Base-by-base conservation (phyloP, 1,284 basidiomycete genomes). In the Baeospora myosura region DNA sequence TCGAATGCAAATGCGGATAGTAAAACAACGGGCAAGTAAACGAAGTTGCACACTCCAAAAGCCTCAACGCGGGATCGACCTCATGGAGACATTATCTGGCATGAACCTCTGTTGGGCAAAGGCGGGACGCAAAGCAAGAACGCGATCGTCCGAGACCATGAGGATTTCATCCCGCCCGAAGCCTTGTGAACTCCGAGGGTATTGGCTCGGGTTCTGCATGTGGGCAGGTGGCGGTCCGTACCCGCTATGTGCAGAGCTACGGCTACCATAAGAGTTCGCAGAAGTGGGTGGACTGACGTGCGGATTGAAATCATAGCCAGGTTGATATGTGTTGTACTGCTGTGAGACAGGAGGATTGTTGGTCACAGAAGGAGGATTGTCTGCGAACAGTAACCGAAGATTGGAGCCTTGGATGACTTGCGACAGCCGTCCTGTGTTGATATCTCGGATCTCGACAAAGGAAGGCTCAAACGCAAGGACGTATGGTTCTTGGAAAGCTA, bases 391-490 rank as follows among this genome's bases (percentile, higher is more conserved):
- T 44, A 93, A 78, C 10, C 88, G 83, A 24, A 96, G 72, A 60
- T 91, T 89, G 54, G 81, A 83, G 43, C 91, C 91, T 49, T 95
- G 92, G 47, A 98, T 96, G 55, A 98, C 88, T 68, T 98, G 96
- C 20, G 92, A 85, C 59, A 98, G 76, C 24, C 81, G 69, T 5
- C 95, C 93, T 3, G 88, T 91, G 59, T 96, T 90, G 47, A 98
- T 93, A 58, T 98, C 89, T 32, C 94, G 84, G 38, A 99, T 88
- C 63, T 99, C 96, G 55, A 98, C 85, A 58, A 99, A 98, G 2
- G 84, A 87, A 7, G 93, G 87, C 59, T 98, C 96, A 56, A 99
- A 97, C 0, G 95, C 96, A 31, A 99, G 73, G 23, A 98, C 90
- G 61, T 94, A 98, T 0, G 96, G 95, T 62, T 95, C 95, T 59